Evolutionary conservation across 179 eudicot species (phyloP).

Genomic region (Patellifolia procumbens): DNA sequence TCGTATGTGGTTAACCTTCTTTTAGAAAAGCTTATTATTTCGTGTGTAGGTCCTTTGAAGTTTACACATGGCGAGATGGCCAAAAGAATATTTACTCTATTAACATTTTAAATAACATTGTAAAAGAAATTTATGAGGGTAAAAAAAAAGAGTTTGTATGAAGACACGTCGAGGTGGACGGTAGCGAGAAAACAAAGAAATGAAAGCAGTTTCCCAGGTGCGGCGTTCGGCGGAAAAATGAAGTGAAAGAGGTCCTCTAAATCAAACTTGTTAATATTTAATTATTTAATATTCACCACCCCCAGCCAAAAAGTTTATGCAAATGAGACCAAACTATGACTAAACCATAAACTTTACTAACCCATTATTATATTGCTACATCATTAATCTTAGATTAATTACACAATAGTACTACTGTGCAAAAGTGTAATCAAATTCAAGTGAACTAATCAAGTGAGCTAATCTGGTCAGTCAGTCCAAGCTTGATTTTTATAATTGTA

Average conservation of each 20-base stretch:
- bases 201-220: conserved; percentile 32
- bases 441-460: background rate
- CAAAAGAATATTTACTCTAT: background rate
- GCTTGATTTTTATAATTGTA: background rate
- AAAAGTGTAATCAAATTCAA: conserved; percentile 24
- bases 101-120: background rate
- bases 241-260: conserved; percentile 17
- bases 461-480: conserved; percentile 10
- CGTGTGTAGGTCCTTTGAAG: too few species aligned
- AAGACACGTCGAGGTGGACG: conserved; percentile 23
- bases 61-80: too few species aligned
- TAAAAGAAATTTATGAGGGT: background rate
- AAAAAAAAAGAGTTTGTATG: background rate
- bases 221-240: conserved; percentile 48
- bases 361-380: conserved; percentile 1
- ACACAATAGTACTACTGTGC: background rate
- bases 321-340: conserved; percentile 29
- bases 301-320: conserved; percentile 20
- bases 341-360: conserved; percentile 21
- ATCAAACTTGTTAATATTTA: conserved; percentile 25
- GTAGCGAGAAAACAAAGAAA: conserved; percentile 30
- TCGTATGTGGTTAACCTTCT: too few species aligned
- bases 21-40: too few species aligned
- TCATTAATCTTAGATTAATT: background rate
- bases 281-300: background rate